Conservation (phyloP, 306 rosid genomes). For the Myrica gale region DNA sequence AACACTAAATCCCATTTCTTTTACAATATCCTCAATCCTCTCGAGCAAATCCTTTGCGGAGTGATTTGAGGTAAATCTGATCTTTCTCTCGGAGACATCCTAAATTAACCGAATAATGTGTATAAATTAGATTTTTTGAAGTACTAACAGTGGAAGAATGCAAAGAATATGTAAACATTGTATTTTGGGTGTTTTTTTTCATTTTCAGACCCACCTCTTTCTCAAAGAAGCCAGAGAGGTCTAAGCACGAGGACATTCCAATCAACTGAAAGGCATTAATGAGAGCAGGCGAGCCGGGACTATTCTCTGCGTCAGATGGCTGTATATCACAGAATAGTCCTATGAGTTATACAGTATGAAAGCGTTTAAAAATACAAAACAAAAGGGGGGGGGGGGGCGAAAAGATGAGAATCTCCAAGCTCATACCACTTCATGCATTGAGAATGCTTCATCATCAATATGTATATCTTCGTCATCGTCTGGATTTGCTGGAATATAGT, state of each 20-base stretch:
- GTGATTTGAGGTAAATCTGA: slow-evolving; percentile 80
- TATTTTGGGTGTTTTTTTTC: not conserved
- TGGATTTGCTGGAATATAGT: slow-evolving; percentile 49
- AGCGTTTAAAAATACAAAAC: not conserved
- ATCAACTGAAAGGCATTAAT: slow-evolving; percentile 92
- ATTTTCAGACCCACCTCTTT: slow-evolving; percentile 61
- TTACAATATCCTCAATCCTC: slow-evolving; percentile 63
- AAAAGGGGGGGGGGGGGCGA: slow-evolving; percentile 3
- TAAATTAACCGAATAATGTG: slow-evolving; percentile 26
- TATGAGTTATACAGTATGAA: slow-evolving; percentile 17
- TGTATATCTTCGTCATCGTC: slow-evolving; percentile 63
- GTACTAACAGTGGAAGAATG: not conserved
- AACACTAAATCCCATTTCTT: slow-evolving; percentile 72
- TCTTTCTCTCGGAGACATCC: slow-evolving; percentile 91
- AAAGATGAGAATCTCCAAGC: not conserved
- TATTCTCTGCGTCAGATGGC: slow-evolving; percentile 49
- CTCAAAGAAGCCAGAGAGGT: slow-evolving; percentile 96
- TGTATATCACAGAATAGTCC: slow-evolving; percentile 30
- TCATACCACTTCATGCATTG: slow-evolving; percentile 56
- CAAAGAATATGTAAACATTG: not conserved
- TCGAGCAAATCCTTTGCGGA: slow-evolving; percentile 62
- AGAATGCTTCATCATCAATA: slow-evolving; percentile 45
- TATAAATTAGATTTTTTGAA: not conserved
- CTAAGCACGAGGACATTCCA: slow-evolving; percentile 88
- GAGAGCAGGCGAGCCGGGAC: slow-evolving; percentile 47